A percentile compares a stretch with the other conserved stretches of the same genome.
Evolutionary conservation across 1,139 yeast species (phyloP).

Genomic region (Meyerozyma carpophila): DNA sequence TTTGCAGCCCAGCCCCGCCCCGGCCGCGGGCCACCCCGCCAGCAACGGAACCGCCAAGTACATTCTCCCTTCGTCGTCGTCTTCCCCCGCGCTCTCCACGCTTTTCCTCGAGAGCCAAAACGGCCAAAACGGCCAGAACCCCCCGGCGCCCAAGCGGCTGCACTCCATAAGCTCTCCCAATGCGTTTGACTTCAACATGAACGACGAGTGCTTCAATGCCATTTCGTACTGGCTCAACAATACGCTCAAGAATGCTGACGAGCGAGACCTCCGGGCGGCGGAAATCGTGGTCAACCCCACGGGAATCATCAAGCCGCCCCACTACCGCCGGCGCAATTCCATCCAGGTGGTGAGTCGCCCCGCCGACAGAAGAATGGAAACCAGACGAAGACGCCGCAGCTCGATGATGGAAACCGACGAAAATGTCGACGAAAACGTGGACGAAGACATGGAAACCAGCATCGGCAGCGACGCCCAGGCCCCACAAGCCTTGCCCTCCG

Average conservation of each 20-base stretch:
- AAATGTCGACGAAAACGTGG: neutral
- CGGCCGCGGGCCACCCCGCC: constrained; percentile 1
- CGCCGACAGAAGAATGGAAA: neutral
- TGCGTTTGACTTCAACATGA: constrained; percentile 30
- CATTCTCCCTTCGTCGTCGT: constrained; percentile 11
- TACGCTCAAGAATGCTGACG: constrained; percentile 6
- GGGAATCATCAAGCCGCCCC: constrained; percentile 16
- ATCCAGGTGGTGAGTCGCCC: constrained; percentile 11
- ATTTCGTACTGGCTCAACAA: constrained; percentile 34
- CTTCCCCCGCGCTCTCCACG: constrained; percentile 15
- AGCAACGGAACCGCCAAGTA: constrained; percentile 7
- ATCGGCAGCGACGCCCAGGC: neutral
- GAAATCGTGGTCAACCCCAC: constrained; percentile 22
- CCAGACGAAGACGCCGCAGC: neutral
- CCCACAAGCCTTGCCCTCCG: neutral
- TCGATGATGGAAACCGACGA: neutral
- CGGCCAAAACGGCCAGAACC: neutral
- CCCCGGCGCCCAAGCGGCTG: neutral
- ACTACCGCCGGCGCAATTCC: constrained; percentile 18
- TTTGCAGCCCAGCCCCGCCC: constrained; percentile 3
- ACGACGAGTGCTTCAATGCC: constrained; percentile 38
- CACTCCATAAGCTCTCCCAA: constrained; percentile 2
- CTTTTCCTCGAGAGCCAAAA: constrained; percentile 8
- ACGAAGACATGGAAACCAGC: neutral
- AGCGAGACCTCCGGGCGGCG: constrained; percentile 7